A percentile compares a stretch with the other conserved stretches of the same genome.
phyloP scores from a whole-genome alignment of 257 asterid species.

The Nicotiana otophora region DNA sequence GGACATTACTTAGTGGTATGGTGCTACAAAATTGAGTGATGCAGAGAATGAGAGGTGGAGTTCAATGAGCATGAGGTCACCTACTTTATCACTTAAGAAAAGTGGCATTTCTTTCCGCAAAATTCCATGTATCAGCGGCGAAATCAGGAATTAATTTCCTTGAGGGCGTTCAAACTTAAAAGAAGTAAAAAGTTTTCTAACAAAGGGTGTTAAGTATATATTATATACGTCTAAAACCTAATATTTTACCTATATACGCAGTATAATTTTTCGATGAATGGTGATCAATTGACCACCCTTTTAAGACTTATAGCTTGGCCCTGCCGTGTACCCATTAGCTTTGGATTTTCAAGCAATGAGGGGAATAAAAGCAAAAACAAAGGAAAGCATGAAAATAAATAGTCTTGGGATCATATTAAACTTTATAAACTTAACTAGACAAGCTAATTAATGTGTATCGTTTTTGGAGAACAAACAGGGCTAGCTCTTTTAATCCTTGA shows the following conservation, averaged over 20 bases:
- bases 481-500: not conserved
- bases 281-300: too few relatives aligned
- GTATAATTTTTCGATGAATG: too few relatives aligned
- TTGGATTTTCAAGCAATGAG: not conserved
- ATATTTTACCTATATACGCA: too few relatives aligned
- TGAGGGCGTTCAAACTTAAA: too few relatives aligned
- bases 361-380: too few relatives aligned
- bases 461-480: not conserved
- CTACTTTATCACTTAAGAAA: not conserved
- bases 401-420: not conserved
- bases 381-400: not conserved
- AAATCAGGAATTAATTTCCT: too few relatives aligned
- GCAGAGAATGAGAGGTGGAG: not conserved
- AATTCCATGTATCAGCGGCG: too few relatives aligned
- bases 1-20: not conserved
- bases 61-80: not conserved
- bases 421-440: not conserved
- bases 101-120: not conserved
- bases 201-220: too few relatives aligned
- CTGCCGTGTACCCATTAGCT: not conserved
- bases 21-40: not conserved
- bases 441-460: not conserved
- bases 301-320: not conserved
- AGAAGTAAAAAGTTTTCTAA: too few relatives aligned
- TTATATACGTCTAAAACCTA: too few relatives aligned